Percentiles rank a stretch among this genome's conserved stretches.
These are phyloP conservation scores for Macroventuria anomochaeta DNA, from an alignment of 2,329 filamentous ascomycete genomes.

Conservation along the genomic window DNA sequence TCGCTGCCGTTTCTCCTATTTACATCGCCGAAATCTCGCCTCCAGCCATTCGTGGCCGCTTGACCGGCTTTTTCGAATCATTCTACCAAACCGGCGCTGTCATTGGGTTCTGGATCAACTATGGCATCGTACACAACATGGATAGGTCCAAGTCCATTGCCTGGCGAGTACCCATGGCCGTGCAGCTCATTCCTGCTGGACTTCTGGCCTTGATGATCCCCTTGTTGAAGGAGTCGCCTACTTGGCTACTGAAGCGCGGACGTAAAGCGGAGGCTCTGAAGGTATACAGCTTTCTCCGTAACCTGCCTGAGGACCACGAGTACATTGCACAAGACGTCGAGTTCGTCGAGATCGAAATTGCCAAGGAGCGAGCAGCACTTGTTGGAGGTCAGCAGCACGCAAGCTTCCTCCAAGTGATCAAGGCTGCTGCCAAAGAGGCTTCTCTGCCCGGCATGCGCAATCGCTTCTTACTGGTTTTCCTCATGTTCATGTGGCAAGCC, in stretches of 20 bases:
- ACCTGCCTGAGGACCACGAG: constrained; percentile 63
- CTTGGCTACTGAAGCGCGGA: constrained; percentile 54
- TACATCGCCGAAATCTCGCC: constrained; percentile 66
- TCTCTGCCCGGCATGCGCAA: constrained; percentile 53
- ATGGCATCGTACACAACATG: constrained; percentile 55
- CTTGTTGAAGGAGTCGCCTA: constrained; percentile 53
- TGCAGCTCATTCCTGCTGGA: constrained; percentile 72
- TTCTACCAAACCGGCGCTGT: constrained; percentile 55
- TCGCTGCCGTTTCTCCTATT: constrained; percentile 63
- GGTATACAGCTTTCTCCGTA: constrained; percentile 68
- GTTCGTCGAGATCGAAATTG: constrained; percentile 72
- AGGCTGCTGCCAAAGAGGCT: constrained; percentile 40
- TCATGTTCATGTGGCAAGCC: constrained; percentile 76
- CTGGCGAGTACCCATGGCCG: constrained; percentile 60
- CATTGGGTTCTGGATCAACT: constrained; percentile 55
- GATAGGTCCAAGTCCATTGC: constrained; percentile 50
- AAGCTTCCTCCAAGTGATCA: constrained; percentile 38
- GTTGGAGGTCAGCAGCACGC: constrained; percentile 34
- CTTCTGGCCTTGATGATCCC: constrained; percentile 57
- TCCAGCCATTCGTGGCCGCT: constrained; percentile 63
- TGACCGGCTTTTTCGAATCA: constrained; percentile 58
- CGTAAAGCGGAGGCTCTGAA: constrained; percentile 50
- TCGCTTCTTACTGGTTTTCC: constrained; percentile 74
- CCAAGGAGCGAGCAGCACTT: constrained; percentile 28
- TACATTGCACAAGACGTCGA: constrained; percentile 78